A percentile compares a stretch with the other conserved stretches of the same genome.
Conservation (phyloP, 345 rosid genomes). For the Conringia planisiliqua region DNA sequence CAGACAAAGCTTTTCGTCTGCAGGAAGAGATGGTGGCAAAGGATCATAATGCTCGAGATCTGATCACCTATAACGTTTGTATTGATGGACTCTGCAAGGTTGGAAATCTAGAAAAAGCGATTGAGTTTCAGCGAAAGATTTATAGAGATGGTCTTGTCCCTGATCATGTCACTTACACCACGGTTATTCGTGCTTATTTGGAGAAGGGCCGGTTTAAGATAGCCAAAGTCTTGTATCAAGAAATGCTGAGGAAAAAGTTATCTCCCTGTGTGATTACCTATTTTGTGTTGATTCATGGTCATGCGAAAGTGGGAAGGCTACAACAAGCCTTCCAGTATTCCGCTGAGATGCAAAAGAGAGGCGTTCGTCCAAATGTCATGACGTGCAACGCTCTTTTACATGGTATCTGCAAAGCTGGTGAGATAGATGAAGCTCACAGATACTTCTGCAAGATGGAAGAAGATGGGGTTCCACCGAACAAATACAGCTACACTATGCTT, state of each 20-base stretch:
- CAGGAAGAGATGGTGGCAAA: slow-evolving; percentile 57
- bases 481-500: slow-evolving; percentile 71
- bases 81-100: slow-evolving; percentile 49
- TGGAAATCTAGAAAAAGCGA: slow-evolving; percentile 48
- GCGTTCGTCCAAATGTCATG: slow-evolving; percentile 58
- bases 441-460: slow-evolving; percentile 56
- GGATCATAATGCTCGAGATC: slow-evolving; percentile 46
- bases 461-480: slow-evolving; percentile 54
- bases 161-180: slow-evolving; percentile 64
- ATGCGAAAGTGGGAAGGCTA: slow-evolving; percentile 53
- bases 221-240: slow-evolving; percentile 48
- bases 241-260: slow-evolving; percentile 50
- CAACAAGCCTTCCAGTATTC: slow-evolving; percentile 49
- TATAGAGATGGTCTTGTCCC: slow-evolving; percentile 47
- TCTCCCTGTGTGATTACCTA: slow-evolving; percentile 62
- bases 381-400: slow-evolving; percentile 66
- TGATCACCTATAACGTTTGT: slow-evolving; percentile 53
- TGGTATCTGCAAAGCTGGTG: slow-evolving; percentile 57
- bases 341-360: slow-evolving; percentile 54
- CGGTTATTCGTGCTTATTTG: slow-evolving; percentile 52
- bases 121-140: slow-evolving; percentile 47
- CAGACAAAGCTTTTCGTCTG: slow-evolving; percentile 45
- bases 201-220: slow-evolving; percentile 44
- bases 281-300: slow-evolving; percentile 69
- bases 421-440: slow-evolving; percentile 47